Conservation (phyloP, 371 early-diverging fungal genomes). For the Lichtheimia ornata region DNA sequence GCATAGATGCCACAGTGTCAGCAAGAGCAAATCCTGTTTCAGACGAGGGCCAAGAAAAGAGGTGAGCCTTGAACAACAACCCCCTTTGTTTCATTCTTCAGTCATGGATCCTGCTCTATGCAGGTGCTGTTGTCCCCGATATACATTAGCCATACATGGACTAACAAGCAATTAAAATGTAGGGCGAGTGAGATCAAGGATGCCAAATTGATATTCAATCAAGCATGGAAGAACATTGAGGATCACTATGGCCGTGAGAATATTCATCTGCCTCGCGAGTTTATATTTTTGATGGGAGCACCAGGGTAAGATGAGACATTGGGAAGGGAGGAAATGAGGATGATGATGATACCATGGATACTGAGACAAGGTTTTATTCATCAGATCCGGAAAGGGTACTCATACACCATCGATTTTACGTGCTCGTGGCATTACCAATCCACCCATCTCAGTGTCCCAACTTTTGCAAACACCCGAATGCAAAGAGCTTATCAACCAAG, state of each 20-base stretch:
- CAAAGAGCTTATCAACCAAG: slow-evolving; percentile 66
- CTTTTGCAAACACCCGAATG: slow-evolving; percentile 64
- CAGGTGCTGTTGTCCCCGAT: too few relatives aligned
- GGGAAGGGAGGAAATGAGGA: background rate
- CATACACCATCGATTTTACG: slow-evolving; percentile 67
- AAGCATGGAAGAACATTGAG: slow-evolving; percentile 70
- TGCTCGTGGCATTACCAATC: slow-evolving; percentile 67
- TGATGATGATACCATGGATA: background rate
- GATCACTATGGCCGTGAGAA: slow-evolving; percentile 62
- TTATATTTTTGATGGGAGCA: slow-evolving; percentile 74
- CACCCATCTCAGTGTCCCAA: slow-evolving; percentile 66
- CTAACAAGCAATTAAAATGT: background rate
- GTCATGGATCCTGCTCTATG: too few relatives aligned
- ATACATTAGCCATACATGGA: too few relatives aligned
- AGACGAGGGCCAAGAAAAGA: slow-evolving; percentile 15
- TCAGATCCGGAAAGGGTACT: slow-evolving; percentile 66
- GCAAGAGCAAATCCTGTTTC: slow-evolving; percentile 1
- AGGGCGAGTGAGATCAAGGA: slow-evolving; percentile 63
- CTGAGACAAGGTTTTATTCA: background rate
- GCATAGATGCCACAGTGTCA: slow-evolving; percentile 2
- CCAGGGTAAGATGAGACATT: slow-evolving; percentile 44
- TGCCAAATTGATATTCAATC: slow-evolving; percentile 69
- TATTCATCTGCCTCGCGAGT: slow-evolving; percentile 64
- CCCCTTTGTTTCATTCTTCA: too few relatives aligned
- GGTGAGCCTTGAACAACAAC: background rate